Conservation (phyloP, 1,139 yeast species). For the Suhomyces terraborum region DNA sequence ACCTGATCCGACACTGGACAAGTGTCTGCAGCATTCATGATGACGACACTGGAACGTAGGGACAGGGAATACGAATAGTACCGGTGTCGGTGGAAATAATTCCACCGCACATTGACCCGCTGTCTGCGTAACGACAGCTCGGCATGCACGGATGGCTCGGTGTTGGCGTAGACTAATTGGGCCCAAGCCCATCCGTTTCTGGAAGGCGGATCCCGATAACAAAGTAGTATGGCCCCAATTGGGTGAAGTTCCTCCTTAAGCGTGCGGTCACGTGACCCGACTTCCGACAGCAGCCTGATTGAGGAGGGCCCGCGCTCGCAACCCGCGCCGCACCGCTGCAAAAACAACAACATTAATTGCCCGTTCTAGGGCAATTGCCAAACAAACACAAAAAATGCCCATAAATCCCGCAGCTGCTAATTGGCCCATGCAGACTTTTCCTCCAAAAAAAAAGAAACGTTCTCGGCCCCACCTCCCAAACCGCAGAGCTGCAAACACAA, state of each 20-base stretch:
- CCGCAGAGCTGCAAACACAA: slow-evolving; percentile 10
- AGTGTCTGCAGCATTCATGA: background rate
- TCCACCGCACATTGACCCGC: background rate
- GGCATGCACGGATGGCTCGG: slow-evolving; percentile 2
- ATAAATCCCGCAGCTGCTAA: slow-evolving; percentile 11
- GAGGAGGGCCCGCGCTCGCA: slow-evolving; percentile 4
- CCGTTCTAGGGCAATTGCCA: slow-evolving; percentile 4
- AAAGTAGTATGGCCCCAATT: background rate
- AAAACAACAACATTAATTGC: slow-evolving; percentile 6
- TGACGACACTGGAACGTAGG: background rate
- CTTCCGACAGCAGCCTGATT: background rate
- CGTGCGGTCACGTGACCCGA: background rate
- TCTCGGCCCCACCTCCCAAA: slow-evolving; percentile 3
- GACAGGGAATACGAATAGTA: background rate
- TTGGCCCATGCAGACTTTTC: slow-evolving; percentile 6
- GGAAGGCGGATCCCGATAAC: slow-evolving; percentile 9
- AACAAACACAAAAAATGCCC: slow-evolving; percentile 8
- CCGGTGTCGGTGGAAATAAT: background rate
- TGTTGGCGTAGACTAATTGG: background rate
- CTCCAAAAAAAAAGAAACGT: background rate
- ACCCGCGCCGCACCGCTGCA: background rate
- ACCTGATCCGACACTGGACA: background rate
- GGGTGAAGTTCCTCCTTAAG: background rate
- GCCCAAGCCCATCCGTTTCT: slow-evolving; percentile 2
- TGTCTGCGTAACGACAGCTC: slow-evolving; percentile 1